Base-by-base conservation (phyloP, 176 grass and related monocot species). In the Melocanna baccifera region DNA sequence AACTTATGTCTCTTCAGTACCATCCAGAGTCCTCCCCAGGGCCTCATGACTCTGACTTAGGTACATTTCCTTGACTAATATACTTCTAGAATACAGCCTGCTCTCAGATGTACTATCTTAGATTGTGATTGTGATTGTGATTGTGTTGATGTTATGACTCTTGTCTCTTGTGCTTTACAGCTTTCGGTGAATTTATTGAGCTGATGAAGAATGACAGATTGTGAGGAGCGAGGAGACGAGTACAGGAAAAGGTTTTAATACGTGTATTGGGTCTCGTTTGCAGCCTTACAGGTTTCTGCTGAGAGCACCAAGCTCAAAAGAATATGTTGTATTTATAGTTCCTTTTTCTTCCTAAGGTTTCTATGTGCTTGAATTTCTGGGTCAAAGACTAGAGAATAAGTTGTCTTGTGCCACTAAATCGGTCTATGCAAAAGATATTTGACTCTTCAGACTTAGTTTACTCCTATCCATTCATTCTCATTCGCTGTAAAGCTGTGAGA, bases 361-460 rank as follows among this genome's bases (percentile, higher is more conserved):
- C 19, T 20, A 5, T 22, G 20, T 67, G 19, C 70, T 58, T 28
- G 61, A 59, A 37, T 48, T 46, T 42, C 26, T 57, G 4, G 47
- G 37, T 68, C 26, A 65, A 52, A 43, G 58, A 81, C 77, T 55
- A 22, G 12, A 74, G 69, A 73, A 81, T 87, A 81, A 81, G 61
- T 28, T 68, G 77, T 28, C 58, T 30, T 87, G 23, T 53, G n/a
- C 41, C 19, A 58, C 51, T 64, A 32, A 46, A 57, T 57, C 5
- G 23, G 69, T 29, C 69, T 47, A 47, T 45, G n/a, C 69, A 15
- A 48, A 48, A 72, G 25, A 48, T 50, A 72, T 50, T 30, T 50
- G 26, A 18, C 43, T 19, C 69, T 14, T 30, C 7, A 28, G 69
- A n/a, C 69, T 26, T 26, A 2, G 12, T 46, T 18, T 26, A 26